Evolutionary conservation across 108 stramenopile genomes (phyloP).

Genomic region (Nitzschia sp.): DNA sequence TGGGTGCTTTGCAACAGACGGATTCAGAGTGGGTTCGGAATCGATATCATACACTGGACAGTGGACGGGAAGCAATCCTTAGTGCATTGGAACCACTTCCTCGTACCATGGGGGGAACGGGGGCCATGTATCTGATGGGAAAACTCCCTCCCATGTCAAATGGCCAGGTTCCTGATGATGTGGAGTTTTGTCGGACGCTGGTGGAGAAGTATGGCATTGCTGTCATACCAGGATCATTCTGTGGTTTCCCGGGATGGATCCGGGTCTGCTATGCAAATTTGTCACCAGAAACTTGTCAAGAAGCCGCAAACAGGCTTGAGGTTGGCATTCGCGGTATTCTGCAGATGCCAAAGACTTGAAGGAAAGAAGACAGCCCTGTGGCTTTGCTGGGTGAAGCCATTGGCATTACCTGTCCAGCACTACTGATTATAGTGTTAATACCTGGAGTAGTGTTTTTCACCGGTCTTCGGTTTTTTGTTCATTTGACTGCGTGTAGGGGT

Average conservation of each 20-base stretch:
- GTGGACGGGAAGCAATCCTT: conserved; percentile 67
- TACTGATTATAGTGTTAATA: too few species aligned
- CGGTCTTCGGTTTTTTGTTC: too few species aligned
- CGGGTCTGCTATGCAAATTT: conserved; percentile 86
- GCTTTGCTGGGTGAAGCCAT: too few species aligned
- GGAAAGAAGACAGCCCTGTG: too few species aligned
- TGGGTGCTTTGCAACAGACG: conserved; percentile 71
- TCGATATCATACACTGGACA: conserved; percentile 65
- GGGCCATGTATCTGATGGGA: conserved; percentile 93
- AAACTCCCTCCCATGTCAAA: conserved; percentile 56
- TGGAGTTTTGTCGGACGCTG: conserved; percentile 65
- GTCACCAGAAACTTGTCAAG: conserved; percentile 50
- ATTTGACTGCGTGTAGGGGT: too few species aligned
- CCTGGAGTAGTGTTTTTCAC: too few species aligned
- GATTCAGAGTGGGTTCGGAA: conserved; percentile 74
- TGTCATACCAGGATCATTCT: conserved; percentile 86
- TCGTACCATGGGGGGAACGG: conserved; percentile 69
- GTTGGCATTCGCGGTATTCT: conserved; percentile 28
- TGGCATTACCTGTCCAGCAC: too few species aligned
- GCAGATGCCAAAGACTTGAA: neutral
- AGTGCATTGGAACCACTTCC: conserved; percentile 68
- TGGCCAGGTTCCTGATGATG: conserved; percentile 48
- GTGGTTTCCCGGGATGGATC: conserved; percentile 83
- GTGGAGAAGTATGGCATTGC: conserved; percentile 83
- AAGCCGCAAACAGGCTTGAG: conserved; percentile 62